A percentile compares a stretch with the other conserved stretches of the same genome.
Conservation (phyloP, 2,329 filamentous ascomycete species). For the Fusarium sp. region DNA sequence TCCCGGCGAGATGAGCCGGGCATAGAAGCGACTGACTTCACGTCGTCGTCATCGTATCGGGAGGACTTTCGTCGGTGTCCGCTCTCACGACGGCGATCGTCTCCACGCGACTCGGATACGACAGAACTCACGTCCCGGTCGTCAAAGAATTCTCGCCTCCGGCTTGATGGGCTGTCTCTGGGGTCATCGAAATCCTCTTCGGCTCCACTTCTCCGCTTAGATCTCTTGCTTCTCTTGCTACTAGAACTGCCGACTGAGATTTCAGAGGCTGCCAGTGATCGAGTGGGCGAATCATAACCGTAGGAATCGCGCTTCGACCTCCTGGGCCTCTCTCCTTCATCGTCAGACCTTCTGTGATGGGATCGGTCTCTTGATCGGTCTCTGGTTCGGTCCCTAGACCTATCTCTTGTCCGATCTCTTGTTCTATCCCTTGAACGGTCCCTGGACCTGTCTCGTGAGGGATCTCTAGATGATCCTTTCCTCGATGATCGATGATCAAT, state of each 20-base stretch:
- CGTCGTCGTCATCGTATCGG: conserved; percentile 63
- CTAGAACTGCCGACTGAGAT: conserved; percentile 55
- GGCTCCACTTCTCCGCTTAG: conserved; percentile 56
- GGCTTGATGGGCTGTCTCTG: conserved; percentile 59
- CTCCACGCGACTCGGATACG: conserved; percentile 61
- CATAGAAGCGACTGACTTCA: conserved; percentile 62
- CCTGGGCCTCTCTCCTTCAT: conserved; percentile 55
- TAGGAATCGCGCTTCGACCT: conserved; percentile 56
- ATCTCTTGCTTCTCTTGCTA: conserved; percentile 60
- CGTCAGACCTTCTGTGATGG: conserved; percentile 46
- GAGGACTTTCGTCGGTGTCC: conserved; percentile 52
- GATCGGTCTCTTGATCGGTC: conserved; percentile 38
- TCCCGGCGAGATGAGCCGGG: conserved; percentile 55
- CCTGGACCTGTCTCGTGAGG: conserved; percentile 29
- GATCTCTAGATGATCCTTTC: conserved; percentile 37
- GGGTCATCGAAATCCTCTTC: conserved; percentile 55
- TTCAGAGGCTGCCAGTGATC: conserved; percentile 56
- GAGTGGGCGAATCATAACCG: conserved; percentile 53
- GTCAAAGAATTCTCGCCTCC: conserved; percentile 58
- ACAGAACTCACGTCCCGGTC: conserved; percentile 66
- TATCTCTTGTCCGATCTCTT: conserved; percentile 10
- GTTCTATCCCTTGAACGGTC: conserved; percentile 18
- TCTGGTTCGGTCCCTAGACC: conserved; percentile 18
- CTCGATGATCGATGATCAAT: conserved; percentile 34
- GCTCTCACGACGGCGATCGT: conserved; percentile 55